Conservation (phyloP, 2,329 filamentous ascomycete species). For the Paracoccidioides lutzii region DNA sequence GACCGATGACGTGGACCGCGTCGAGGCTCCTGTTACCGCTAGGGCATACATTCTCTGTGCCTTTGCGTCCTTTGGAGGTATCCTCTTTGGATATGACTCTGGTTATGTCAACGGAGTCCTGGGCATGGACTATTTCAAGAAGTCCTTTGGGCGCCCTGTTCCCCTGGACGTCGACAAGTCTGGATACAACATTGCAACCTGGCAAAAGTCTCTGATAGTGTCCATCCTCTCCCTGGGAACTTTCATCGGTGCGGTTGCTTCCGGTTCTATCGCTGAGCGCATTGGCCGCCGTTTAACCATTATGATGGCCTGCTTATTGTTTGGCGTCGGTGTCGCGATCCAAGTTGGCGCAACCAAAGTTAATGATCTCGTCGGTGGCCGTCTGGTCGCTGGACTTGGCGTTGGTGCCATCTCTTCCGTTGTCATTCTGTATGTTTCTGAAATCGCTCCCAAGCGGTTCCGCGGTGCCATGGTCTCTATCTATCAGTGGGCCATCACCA, state of each 20-base stretch:
- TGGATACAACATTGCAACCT: conserved; percentile 11
- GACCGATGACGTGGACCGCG: conserved; percentile 41
- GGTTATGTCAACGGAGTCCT: conserved; percentile 31
- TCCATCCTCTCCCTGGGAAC: conserved; percentile 66
- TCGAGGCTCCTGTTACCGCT: conserved; percentile 56
- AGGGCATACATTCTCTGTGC: conserved; percentile 58
- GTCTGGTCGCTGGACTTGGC: conserved; percentile 30
- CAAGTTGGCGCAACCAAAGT: conserved; percentile 51
- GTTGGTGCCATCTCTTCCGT: conserved; percentile 30
- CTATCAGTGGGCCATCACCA: conserved; percentile 31
- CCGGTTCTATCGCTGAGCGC: conserved; percentile 49
- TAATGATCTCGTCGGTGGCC: conserved; percentile 36
- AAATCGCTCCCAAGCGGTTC: conserved; percentile 28
- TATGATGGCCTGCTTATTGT: conserved; percentile 49
- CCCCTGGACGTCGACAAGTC: conserved; percentile 6
- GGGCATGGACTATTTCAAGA: conserved; percentile 26
- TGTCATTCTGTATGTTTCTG: conserved; percentile 27
- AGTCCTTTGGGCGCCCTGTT: conserved; percentile 5
- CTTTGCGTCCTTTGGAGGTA: conserved; percentile 55
- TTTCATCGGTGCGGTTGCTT: conserved; percentile 57
- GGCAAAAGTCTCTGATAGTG: conserved; percentile 49
- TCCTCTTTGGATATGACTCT: conserved; percentile 32
- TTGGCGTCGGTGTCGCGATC: conserved; percentile 41
- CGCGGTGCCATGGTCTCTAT: conserved; percentile 30
- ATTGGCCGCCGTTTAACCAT: conserved; percentile 54